Evolutionary conservation across 73 alveolate species (phyloP).

Genomic region (Paramecium sexaurelia): DNA sequence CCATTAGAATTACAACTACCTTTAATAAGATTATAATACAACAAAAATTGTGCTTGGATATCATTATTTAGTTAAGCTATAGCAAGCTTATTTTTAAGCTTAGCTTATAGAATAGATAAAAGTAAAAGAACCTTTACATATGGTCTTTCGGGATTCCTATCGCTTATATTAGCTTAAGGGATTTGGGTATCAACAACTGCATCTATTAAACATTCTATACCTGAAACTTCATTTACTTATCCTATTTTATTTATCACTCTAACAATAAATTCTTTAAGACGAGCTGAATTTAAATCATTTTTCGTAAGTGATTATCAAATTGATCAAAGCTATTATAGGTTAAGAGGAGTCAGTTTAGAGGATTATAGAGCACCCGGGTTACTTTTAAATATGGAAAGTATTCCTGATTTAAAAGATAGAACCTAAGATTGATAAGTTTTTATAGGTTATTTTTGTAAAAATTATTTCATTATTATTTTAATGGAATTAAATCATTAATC

Average conservation of each 20-base stretch:
- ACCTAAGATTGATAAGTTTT: background rate
- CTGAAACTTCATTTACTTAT: background rate
- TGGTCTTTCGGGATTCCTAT: background rate
- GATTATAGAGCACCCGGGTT: background rate
- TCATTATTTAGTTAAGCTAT: slow-evolving; percentile 12
- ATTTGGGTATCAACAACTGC: background rate
- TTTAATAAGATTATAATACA: background rate
- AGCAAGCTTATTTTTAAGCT: background rate
- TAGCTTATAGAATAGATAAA: slow-evolving; percentile 18
- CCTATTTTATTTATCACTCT: background rate
- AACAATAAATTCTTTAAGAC: background rate
- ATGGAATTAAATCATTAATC: background rate
- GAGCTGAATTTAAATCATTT: slow-evolving; percentile 31
- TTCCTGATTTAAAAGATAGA: background rate
- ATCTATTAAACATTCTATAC: background rate
- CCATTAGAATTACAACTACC: slow-evolving; percentile 51
- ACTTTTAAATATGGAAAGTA: background rate
- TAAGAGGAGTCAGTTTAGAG: background rate
- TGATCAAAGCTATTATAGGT: background rate
- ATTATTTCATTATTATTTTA: background rate
- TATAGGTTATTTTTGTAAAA: background rate
- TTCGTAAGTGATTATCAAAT: background rate
- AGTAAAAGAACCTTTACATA: slow-evolving; percentile 1
- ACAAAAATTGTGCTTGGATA: slow-evolving; percentile 55
- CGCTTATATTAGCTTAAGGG: background rate